Evolutionary conservation across 495 filamentous ascomycete species (phyloP), one percentile per base, ranked within the genome.

Genomic region (Penicillium robsamsonii): DNA sequence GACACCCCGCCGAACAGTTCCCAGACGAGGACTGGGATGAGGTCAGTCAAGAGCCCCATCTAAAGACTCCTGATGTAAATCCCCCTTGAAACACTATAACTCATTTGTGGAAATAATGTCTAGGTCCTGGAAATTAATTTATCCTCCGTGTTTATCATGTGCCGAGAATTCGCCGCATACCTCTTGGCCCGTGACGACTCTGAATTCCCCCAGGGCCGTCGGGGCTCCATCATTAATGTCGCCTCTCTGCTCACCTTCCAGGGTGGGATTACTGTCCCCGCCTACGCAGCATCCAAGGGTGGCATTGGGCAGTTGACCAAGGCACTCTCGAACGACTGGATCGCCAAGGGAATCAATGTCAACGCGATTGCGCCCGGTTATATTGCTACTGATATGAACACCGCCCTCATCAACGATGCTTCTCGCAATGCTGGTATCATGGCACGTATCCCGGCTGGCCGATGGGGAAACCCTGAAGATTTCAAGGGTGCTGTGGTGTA

Each of bases 331-430:
- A 96, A 96, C 55, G 90, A 95, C 70, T 96, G 92, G 92, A 82
- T 87, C 3, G 70, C 78, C 2, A 78, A 85, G 62, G 91, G 91
- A 0, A 84, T 96, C 59, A 89, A 81, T 18, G 89, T 93, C 9
- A 92, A 93, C 62, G 88, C 87, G 0, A 85, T 92, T 62, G 89
- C 88, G n/a, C 84, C 84, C 2, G 84, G 84, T 1, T 96, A 96
- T 64, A 88, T 96, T 50, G 89, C 81, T 41, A 96, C 92, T 8
- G 91, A 96, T 48, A 96, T 96, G 92, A 96, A 96, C 67, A 80
- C 75, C 43, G 92, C 90, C 6, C 68, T 97, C 66, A 82, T 96
- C 42, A 81, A 86, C 17, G 87, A 97, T 64, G 61, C 79, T 55
- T 79, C 78, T 53, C 73, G 93, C 49, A 80, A 87, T 56, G 79